Base-by-base conservation (phyloP, 352 stramenopile genomes). In the Phytophthora europaea region DNA sequence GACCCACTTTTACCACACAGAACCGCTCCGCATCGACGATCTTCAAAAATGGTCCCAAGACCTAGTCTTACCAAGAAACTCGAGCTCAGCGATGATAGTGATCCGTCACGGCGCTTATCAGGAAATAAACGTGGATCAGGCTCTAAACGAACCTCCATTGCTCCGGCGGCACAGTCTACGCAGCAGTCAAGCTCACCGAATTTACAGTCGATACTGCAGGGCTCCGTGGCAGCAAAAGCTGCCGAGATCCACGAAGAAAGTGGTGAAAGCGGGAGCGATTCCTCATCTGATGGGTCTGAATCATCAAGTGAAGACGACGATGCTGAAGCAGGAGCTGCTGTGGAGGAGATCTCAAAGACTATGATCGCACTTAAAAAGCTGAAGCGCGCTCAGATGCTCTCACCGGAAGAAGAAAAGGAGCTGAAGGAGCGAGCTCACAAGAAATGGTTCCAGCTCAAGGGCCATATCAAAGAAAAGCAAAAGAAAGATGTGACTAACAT, bases 401-500 rank as follows among this genome's bases (percentile, higher is more conserved):
- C 75, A 0, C 72, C 81, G 0, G 86, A 91, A 55, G 86, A 93
- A 48, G 82, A 84, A 53, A 79, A 76, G 0, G 81, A 92, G 59
- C 73, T 93, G 36, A 90, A 91, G 45, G 67, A 92, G 18, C 84
- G 84, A 28, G 78, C 84, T 15, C 83, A 88, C 45, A 70, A 87
- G 18, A 93, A 93, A 45, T 93, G 86, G 86, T 90, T 87, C 65
- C 84, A 88, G 18, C 65, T 93, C 43, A 88, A 89, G 61, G 84
- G 84, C 12, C 86, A 93, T 70, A 70, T 93, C 33, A 91, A 92
- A 54, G 86, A 93, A 48, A 92, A 93, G 48, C 83, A 91, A 52
- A 93, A 93, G 62, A 92, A 91, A 53, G 84, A 92, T 34, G 75
- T 92, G 13, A 79, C 84, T 6, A 93, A 90, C 47, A 93, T 93